phyloP scores from a whole-genome alignment of 202 grass and related monocot species.

The Elaeis oleifera region DNA sequence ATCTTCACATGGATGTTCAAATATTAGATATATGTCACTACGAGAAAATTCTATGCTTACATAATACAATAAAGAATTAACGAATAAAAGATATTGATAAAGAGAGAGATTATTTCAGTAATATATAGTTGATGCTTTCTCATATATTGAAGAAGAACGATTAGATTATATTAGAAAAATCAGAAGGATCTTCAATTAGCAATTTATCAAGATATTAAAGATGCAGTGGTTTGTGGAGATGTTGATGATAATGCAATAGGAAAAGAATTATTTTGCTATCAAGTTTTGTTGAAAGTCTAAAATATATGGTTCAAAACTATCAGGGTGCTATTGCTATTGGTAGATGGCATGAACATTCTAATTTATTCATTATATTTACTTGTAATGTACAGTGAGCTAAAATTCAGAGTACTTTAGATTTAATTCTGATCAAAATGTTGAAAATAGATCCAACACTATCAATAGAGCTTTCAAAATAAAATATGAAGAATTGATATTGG shows the following conservation, averaged over 20 bases:
- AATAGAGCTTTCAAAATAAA: too few species aligned
- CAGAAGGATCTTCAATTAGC: background rate
- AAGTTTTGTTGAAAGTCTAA: background rate
- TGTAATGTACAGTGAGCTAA: too few species aligned
- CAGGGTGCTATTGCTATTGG: background rate
- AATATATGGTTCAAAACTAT: background rate
- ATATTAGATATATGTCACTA: background rate
- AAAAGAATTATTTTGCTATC: constrained; percentile 10
- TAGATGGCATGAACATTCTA: too few species aligned
- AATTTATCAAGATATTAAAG: too few species aligned
- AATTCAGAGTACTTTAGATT: too few species aligned
- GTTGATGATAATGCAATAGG: background rate
- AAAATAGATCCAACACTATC: too few species aligned
- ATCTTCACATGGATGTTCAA: background rate
- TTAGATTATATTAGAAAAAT: background rate
- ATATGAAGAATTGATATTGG: too few species aligned
- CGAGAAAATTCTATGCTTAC: background rate
- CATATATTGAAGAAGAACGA: too few species aligned
- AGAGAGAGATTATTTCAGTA: background rate
- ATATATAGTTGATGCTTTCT: too few species aligned
- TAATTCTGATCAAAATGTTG: too few species aligned
- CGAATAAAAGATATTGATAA: background rate
- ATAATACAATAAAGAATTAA: background rate
- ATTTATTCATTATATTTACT: too few species aligned
- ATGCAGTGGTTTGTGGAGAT: background rate